Evolutionary conservation across 257 asterid genomes (phyloP).

Genomic region (Solanum chmielewskii): DNA sequence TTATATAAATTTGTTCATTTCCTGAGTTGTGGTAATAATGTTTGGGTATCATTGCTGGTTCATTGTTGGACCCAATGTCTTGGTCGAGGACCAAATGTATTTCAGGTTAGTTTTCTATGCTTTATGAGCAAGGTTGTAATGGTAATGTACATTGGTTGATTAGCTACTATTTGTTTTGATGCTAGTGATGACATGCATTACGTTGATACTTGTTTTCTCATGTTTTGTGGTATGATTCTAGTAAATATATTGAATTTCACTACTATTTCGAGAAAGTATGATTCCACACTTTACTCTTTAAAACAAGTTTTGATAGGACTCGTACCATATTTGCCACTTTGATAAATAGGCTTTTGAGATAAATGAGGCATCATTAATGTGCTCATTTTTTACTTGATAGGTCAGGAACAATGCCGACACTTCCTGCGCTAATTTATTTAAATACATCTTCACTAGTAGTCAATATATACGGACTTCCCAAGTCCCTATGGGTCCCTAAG

Average conservation of each 20-base stretch:
- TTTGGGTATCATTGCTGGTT: background rate
- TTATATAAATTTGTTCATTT: too few species aligned
- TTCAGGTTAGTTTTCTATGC: background rate
- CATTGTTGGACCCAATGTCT: background rate
- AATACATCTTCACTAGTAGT: too few species aligned
- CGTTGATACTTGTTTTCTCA: background rate
- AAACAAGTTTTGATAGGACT: too few species aligned
- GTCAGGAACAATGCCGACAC: too few species aligned
- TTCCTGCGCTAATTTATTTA: too few species aligned
- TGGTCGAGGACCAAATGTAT: background rate
- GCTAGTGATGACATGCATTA: background rate
- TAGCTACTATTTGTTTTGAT: background rate
- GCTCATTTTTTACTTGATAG: background rate
- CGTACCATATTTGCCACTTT: background rate
- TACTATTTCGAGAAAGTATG: too few species aligned
- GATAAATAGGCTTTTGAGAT: background rate
- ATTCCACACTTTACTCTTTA: too few species aligned
- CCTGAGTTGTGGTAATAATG: too few species aligned
- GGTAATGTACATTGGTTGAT: background rate
- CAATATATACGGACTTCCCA: fast-evolving
- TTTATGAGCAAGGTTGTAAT: background rate
- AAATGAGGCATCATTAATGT: background rate
- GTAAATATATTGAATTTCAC: background rate
- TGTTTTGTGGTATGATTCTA: background rate
- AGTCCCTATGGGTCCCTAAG: too few species aligned